Conservation (phyloP, 345 rosid genomes). For the Salix viminalis region DNA sequence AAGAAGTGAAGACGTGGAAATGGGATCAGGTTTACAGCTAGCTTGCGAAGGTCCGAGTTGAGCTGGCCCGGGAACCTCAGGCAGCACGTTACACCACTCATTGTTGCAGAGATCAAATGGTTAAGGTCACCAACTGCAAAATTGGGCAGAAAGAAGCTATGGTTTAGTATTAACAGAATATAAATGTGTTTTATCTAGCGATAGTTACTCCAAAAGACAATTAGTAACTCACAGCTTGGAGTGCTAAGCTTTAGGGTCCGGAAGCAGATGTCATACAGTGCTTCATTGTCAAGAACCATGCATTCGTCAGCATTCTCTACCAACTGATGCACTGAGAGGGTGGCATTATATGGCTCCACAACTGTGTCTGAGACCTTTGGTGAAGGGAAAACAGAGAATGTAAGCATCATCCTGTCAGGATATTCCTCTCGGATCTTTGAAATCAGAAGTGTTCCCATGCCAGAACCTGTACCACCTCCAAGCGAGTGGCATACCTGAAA, state of each 20-base stretch:
- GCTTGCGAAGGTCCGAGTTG: constrained; percentile 87
- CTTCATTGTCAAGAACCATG: constrained; percentile 97
- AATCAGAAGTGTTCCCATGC: constrained; percentile 92
- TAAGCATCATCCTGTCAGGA: constrained; percentile 96
- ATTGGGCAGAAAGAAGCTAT: constrained; percentile 2
- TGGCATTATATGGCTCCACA: constrained; percentile 97
- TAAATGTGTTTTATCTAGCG: neutral
- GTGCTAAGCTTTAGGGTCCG: constrained; percentile 93
- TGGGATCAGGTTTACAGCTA: constrained; percentile 92
- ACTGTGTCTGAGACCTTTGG: constrained; percentile 98
- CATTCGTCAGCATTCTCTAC: constrained; percentile 97
- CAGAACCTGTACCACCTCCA: constrained; percentile 98
- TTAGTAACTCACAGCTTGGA: constrained; percentile 76
- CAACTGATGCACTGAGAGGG: constrained; percentile 94
- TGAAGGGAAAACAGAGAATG: constrained; percentile 96
- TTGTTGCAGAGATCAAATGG: constrained; percentile 89
- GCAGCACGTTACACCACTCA: constrained; percentile 98
- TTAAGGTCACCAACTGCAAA: constrained; percentile 89
- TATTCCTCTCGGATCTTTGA: constrained; percentile 96
- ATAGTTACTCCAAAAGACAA: neutral
- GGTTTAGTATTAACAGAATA: neutral
- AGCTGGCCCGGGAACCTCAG: constrained; percentile 96
- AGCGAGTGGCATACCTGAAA: constrained; percentile 96
- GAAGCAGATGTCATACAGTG: constrained; percentile 97
- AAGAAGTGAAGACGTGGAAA: constrained; percentile 98